These are phyloP conservation scores for Termitomyces bulborhizus DNA, from an alignment of 768 basidiomycete species.

Conservation along the genomic window DNA sequence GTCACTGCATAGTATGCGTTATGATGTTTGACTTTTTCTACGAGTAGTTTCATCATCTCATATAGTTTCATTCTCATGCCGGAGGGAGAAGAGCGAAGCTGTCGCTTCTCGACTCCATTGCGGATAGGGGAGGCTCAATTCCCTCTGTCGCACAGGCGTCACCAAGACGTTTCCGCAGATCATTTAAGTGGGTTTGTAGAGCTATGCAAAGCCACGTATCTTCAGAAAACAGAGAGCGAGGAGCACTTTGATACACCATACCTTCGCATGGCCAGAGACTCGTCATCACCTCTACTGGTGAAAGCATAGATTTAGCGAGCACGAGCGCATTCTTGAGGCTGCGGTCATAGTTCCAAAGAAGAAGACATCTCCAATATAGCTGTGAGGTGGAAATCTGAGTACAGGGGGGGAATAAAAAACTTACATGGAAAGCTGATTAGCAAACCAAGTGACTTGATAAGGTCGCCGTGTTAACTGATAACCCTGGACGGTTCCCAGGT, in stretches of 20 bases:
- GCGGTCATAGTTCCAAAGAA: conserved; percentile 60
- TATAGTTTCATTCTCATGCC: too few relatives aligned
- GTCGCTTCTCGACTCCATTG: too few relatives aligned
- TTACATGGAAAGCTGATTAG: conserved; percentile 59
- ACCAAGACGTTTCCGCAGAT: conserved; percentile 41
- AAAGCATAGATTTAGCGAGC: conserved; percentile 58
- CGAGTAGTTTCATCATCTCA: too few relatives aligned
- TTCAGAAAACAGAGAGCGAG: too few relatives aligned
- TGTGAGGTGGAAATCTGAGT: too few relatives aligned
- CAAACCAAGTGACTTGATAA: conserved; percentile 67
- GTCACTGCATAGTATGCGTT: too few relatives aligned
- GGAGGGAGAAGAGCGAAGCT: too few relatives aligned
- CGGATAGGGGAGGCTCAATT: conserved; percentile 19
- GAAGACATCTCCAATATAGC: conserved; percentile 42
- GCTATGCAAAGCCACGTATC: too few relatives aligned
- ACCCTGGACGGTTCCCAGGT: conserved; percentile 42
- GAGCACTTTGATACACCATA: conserved; percentile 8
- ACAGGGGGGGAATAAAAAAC: conserved; percentile 9
- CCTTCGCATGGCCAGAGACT: conserved; percentile 59
- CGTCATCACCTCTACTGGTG: conserved; percentile 61
- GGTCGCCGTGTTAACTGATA: conserved; percentile 61
- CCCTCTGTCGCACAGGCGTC: conserved; percentile 41
- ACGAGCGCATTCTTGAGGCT: conserved; percentile 53
- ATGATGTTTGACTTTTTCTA: too few relatives aligned
- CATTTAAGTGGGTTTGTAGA: conserved; percentile 23